Conservation (phyloP, 768 basidiomycete genomes). For the Chalciporus sphaerocephalus region DNA sequence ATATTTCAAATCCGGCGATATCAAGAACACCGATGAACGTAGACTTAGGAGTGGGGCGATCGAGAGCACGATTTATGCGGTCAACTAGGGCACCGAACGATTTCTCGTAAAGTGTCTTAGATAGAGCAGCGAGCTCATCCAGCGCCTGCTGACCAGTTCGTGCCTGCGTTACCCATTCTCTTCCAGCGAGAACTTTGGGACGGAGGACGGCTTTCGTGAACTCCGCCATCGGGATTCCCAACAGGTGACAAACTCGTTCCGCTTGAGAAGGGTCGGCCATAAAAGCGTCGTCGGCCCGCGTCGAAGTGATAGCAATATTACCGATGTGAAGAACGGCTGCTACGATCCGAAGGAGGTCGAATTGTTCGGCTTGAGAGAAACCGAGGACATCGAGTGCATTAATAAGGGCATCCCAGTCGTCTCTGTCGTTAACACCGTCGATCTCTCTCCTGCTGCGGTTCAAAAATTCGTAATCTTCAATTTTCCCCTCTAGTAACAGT, state of each 20-base stretch:
- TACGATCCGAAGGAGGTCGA: slow-evolving; percentile 90
- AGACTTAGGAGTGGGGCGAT: slow-evolving; percentile 85
- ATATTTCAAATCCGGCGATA: slow-evolving; percentile 99
- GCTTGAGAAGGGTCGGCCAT: slow-evolving; percentile 83
- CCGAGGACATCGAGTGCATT: slow-evolving; percentile 86
- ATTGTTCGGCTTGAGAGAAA: slow-evolving; percentile 77
- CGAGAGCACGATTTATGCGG: slow-evolving; percentile 89
- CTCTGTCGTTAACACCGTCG: slow-evolving; percentile 90
- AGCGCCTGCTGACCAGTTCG: slow-evolving; percentile 87
- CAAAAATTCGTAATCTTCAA: slow-evolving; percentile 86
- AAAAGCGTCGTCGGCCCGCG: slow-evolving; percentile 72
- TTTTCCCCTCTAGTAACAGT: slow-evolving; percentile 65
- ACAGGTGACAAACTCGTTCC: slow-evolving; percentile 82
- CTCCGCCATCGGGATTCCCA: slow-evolving; percentile 83
- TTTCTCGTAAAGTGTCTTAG: slow-evolving; percentile 97
- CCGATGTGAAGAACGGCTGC: slow-evolving; percentile 94
- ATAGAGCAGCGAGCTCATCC: slow-evolving; percentile 86
- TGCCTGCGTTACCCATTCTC: slow-evolving; percentile 96
- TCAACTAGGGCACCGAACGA: slow-evolving; percentile 93
- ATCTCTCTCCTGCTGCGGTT: slow-evolving; percentile 86
- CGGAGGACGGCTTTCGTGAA: slow-evolving; percentile 86
- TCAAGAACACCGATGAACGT: slow-evolving; percentile 98
- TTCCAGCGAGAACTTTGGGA: slow-evolving; percentile 87
- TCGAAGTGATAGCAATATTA: slow-evolving; percentile 79
- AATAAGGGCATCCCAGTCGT: slow-evolving; percentile 81